These are phyloP conservation scores for Podospora pseudopauciseta DNA, from an alignment of 495 filamentous ascomycete genomes.

Conservation along the genomic window DNA sequence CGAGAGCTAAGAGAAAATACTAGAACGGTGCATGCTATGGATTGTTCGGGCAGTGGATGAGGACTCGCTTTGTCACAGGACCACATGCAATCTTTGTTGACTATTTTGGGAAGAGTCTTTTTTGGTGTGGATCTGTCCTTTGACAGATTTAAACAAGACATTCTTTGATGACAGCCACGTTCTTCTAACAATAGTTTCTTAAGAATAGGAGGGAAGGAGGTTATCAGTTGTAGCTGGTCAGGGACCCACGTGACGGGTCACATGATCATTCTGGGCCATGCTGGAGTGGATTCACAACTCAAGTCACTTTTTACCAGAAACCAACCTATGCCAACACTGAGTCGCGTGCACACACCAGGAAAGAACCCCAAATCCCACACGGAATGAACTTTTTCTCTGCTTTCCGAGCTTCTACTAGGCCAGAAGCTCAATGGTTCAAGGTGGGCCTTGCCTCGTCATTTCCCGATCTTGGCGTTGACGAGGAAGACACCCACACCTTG, in stretches of 20 bases:
- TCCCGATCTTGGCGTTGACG: constrained; percentile 45
- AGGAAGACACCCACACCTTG: constrained; percentile 27
- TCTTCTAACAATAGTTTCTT: neutral
- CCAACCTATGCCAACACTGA: too few relatives aligned
- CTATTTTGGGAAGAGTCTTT: neutral
- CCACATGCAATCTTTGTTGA: neutral
- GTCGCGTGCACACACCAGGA: too few relatives aligned
- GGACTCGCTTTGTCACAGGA: neutral
- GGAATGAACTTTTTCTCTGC: constrained; percentile 21
- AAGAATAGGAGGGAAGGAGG: neutral
- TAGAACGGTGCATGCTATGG: too few relatives aligned
- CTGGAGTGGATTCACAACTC: neutral
- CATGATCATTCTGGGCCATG: neutral
- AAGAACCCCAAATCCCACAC: neutral
- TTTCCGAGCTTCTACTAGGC: constrained; percentile 30
- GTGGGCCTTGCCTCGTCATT: constrained; percentile 50
- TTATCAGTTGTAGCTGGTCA: neutral
- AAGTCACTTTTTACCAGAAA: neutral
- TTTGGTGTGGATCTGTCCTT: neutral
- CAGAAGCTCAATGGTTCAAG: constrained; percentile 40
- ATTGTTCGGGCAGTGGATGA: too few relatives aligned
- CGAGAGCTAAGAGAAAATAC: neutral
- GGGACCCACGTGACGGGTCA: constrained; percentile 2
- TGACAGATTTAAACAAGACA: neutral
- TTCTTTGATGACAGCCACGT: neutral